Evolutionary conservation across 2,329 filamentous ascomycete species (phyloP), one percentile per base, ranked within the genome.

Genomic region (Penicillium sp.): DNA sequence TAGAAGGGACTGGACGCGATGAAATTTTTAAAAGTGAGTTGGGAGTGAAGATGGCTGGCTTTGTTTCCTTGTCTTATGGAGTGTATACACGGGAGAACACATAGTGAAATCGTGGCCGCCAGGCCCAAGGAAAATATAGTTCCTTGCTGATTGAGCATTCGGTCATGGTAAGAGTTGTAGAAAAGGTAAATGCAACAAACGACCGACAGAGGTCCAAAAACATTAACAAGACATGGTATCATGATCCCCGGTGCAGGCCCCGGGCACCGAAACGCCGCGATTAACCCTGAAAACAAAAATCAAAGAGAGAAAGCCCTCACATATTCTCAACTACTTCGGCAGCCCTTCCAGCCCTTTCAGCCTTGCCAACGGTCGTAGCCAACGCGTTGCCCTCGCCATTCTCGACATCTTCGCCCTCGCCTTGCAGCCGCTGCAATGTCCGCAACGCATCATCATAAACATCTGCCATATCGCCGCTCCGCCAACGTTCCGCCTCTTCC

Each of bases 301-400:
- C 33, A 51, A 28, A 50, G 20, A 46, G 42, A 22, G 16, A 54
- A 41, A 30, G 28, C 28, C 13, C 49, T 73, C 61, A 76, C 60
- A 74, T 72, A 55, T 68, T 69, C 60, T 78, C 74, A 51, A 77
- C 72, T n/a, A 77, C 74, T 46, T 78, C 76, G 22, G 69, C 74
- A 33, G 73, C 74, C 44, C 66, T 67, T 20, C 65, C 69, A 30
- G 76, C 76, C 48, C 76, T 67, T 57, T 79, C 75, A 16, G 73
- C 70, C 58, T 73, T 76, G 18, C 75, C 76, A 24, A 78, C 66
- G 8, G 76, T 75, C 48, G 72, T 74, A 13, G 76, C 75, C 48
- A 78, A 57, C 8, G 69, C 71, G 53, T 67, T 68, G 22, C 66
- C 64, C 47, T 69, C 65, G 4, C 59, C 53, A 43, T 53, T 58